Base-by-base conservation (phyloP, 129 eudicot genomes). In the Glebionis coronaria region DNA sequence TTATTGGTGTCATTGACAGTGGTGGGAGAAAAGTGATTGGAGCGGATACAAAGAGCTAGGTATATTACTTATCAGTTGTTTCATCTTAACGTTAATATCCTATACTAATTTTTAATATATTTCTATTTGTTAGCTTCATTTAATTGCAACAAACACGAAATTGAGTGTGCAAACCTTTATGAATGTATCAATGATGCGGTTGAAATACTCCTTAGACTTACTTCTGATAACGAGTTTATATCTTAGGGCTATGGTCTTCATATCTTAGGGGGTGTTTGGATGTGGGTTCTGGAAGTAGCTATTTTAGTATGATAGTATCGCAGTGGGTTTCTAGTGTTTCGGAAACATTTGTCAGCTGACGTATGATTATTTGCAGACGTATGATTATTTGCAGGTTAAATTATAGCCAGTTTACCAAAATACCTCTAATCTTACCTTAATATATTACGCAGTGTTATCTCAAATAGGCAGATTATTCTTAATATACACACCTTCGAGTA, bases 11-110 rank as follows among this genome's bases (percentile, higher is more conserved):
- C 86, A 87, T 91, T 88, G 96, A 78, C 97, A 91, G 97, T 91
- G 97, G 97, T 88, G 96, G 96, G 97, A 91, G 94, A 91, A 91
- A 81, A 91, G 97, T 85, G 97, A 91, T 76, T 91, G 96, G 97
- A 91, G 88, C 44, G 97, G 97, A 77, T 91, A 91, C 83, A 88
- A 91, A 78, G 97, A 91, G 83, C 91, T 91, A 81, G 96, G 97
- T 91, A 83, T 51, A 45, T 54, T 56, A 14, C 35, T 72, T 55
- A 38, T 18, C 20, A 58, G 63, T 58, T 58, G 28, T 58, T 28
- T 13, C 54, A 12, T 49, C 7, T 16, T 12, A 1, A 3, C 3
- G 8, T 56, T 56, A 2, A 21, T 7, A 56, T 56, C 35, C 35
- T 23, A 56, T 21, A 20, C n/a, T 56, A 25, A 12, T 51, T 67